Conservation (phyloP, 768 basidiomycete genomes). For the Lyophyllum atratum region DNA sequence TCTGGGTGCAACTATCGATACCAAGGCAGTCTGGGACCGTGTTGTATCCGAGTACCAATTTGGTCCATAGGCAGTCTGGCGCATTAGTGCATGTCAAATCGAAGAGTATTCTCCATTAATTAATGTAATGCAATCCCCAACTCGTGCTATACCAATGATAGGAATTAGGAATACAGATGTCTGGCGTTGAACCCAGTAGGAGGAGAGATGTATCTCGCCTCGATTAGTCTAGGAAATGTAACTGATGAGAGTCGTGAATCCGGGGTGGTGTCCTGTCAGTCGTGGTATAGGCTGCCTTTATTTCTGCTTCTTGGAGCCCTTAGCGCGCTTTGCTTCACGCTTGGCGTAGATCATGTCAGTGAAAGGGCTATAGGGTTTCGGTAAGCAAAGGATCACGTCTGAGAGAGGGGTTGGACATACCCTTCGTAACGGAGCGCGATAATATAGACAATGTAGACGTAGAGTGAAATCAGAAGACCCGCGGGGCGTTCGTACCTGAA, state of each 20-base stretch:
- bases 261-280: conserved; percentile 1
- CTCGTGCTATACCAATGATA: conserved; percentile 4
- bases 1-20: conserved; percentile 73
- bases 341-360: conserved; percentile 81
- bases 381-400: background rate
- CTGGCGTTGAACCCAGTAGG: conserved; percentile 27
- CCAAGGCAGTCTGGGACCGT: conserved; percentile 74
- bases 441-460: conserved; percentile 83
- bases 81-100: background rate
- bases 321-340: conserved; percentile 37
- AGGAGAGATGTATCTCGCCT: conserved; percentile 8
- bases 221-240: conserved; percentile 5
- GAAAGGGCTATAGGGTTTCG: conserved; percentile 53
- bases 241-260: conserved; percentile 22
- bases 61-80: conserved; percentile 12
- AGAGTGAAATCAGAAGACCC: conserved; percentile 76
- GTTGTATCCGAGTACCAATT: conserved; percentile 49
- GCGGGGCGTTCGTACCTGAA: conserved; percentile 83
- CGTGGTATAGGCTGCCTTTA: conserved; percentile 3
- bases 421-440: conserved; percentile 90
- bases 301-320: conserved; percentile 22
- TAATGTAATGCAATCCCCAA: conserved; percentile 4
- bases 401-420: conserved; percentile 36
- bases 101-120: background rate
- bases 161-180: conserved; percentile 2